phyloP scores from a whole-genome alignment of 176 grass and related monocot genomes.

The Avena insularis region DNA sequence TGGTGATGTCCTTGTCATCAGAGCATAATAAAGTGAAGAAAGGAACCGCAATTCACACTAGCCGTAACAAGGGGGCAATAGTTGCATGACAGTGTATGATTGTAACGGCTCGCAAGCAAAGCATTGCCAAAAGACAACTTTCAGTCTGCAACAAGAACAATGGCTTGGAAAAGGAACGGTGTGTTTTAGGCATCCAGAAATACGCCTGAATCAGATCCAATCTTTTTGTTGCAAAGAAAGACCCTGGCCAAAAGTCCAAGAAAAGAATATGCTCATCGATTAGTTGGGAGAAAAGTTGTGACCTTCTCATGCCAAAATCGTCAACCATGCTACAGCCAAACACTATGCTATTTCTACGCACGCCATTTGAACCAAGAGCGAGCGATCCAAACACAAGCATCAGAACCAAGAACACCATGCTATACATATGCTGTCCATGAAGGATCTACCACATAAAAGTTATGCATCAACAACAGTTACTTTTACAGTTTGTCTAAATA shows the following conservation, averaged over 20 bases:
- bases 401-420: not conserved
- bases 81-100: constrained; percentile 45
- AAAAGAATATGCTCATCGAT: constrained; percentile 39
- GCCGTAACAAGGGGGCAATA: constrained; percentile 34
- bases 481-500: not conserved
- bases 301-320: constrained; percentile 39
- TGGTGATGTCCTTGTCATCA: constrained; percentile 39
- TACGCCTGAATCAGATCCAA: constrained; percentile 22
- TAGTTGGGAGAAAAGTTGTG: not conserved
- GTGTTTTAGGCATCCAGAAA: constrained; percentile 1
- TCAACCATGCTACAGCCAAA: not conserved
- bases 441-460: constrained; percentile 12
- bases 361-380: constrained; percentile 8
- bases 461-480: not conserved
- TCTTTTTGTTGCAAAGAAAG: constrained; percentile 9
- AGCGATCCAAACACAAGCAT: not conserved
- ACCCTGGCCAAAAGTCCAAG: not conserved
- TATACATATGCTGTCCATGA: not conserved
- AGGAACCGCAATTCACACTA: constrained; percentile 39
- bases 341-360: not conserved
- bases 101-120: constrained; percentile 39
- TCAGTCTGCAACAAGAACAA: constrained; percentile 41
- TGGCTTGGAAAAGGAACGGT: constrained; percentile 13
- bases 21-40: constrained; percentile 45
- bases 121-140: constrained; percentile 21